These are phyloP conservation scores for Neoboletus brunneissimus DNA, from an alignment of 768 basidiomycete genomes.

Conservation along the genomic window DNA sequence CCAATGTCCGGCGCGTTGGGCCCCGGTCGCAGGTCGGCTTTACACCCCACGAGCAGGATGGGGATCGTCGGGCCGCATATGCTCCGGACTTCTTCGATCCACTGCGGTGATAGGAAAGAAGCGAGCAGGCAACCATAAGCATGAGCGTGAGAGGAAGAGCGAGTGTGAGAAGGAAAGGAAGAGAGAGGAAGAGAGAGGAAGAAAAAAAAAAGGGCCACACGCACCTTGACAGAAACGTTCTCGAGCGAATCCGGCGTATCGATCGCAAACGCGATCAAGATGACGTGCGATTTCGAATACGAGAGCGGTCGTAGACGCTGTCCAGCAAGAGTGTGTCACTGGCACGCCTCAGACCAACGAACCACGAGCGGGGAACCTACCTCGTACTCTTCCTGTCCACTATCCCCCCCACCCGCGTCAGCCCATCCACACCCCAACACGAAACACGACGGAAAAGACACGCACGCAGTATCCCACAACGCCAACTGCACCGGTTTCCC, in stretches of 20 bases:
- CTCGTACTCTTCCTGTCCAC: constrained; percentile 99
- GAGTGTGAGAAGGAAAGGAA: background rate
- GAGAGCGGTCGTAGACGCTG: constrained; percentile 93
- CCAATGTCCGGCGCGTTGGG: constrained; percentile 43
- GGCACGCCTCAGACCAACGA: background rate
- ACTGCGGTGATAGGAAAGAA: constrained; percentile 48
- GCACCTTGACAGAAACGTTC: constrained; percentile 89
- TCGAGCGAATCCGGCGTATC: constrained; percentile 97
- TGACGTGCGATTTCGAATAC: constrained; percentile 98
- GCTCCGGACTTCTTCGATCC: constrained; percentile 98
- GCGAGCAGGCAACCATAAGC: rapidly evolving
- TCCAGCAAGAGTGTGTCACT: background rate
- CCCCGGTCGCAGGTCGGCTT: constrained; percentile 83
- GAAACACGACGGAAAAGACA: constrained; percentile 16
- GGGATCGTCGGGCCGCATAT: constrained; percentile 93
- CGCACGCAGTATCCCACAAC: constrained; percentile 98
- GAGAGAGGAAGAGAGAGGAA: no score
- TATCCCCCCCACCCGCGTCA: constrained; percentile 30
- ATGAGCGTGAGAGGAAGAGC: background rate
- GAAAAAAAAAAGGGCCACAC: background rate
- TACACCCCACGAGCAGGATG: constrained; percentile 94
- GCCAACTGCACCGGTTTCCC: constrained; percentile 97
- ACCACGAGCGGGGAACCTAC: background rate
- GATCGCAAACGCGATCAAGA: constrained; percentile 94
- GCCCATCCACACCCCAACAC: background rate